Percentiles rank a stretch among this genome's conserved stretches.
Conservation (phyloP, 805 yeast species). For the Maudiozyma bulderi region DNA sequence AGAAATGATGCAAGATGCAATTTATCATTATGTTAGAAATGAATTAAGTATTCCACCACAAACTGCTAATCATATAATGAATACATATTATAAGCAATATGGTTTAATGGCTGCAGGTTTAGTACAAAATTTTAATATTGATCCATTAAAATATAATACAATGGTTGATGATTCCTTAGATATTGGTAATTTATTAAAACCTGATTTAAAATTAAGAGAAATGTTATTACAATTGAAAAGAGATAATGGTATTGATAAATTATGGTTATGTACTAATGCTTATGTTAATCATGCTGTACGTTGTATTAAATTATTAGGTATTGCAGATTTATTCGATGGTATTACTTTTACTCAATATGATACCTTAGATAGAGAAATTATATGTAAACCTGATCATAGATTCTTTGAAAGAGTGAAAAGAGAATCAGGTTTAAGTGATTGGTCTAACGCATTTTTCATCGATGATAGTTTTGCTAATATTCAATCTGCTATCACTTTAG, state of each 20-base stretch:
- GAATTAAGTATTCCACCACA: constrained; percentile 50
- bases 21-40: constrained; percentile 66
- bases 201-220: constrained; percentile 43
- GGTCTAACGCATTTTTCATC: constrained; percentile 54
- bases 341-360: constrained; percentile 79
- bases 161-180: constrained; percentile 88
- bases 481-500: constrained; percentile 57
- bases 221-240: constrained; percentile 36
- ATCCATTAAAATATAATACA: constrained; percentile 76
- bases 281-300: constrained; percentile 80
- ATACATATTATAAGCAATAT: constrained; percentile 65
- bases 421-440: constrained; percentile 40
- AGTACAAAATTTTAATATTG: constrained; percentile 48
- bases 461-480: constrained; percentile 83
- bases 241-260: constrained; percentile 45
- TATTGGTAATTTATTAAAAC: constrained; percentile 57
- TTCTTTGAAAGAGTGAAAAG: constrained; percentile 54
- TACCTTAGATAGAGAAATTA: constrained; percentile 44
- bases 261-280: constrained; percentile 92
- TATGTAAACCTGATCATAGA: constrained; percentile 78
- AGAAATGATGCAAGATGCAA: constrained; percentile 74
- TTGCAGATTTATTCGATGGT: constrained; percentile 88
- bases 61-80: constrained; percentile 61
- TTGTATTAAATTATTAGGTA: constrained; percentile 64
- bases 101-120: constrained; percentile 90